Conservation (phyloP, 495 filamentous ascomycete species). For the Gamarada debralockiae region DNA sequence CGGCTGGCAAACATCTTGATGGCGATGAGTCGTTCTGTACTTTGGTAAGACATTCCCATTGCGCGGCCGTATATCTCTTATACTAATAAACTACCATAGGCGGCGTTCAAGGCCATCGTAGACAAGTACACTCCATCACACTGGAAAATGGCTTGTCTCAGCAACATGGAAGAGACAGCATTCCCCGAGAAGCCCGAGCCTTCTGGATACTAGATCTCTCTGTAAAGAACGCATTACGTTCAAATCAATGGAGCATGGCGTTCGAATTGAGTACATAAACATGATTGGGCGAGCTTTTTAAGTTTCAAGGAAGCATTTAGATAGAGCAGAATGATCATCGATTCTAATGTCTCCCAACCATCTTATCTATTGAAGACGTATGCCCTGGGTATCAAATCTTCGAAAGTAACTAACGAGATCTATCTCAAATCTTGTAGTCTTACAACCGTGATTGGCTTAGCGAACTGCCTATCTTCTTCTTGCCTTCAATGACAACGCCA, state of each 20-base stretch:
- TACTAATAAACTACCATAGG: slow-evolving; percentile 35
- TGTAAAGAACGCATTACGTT: too few species aligned
- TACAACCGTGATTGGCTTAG: background rate
- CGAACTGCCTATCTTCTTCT: background rate
- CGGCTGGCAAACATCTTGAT: slow-evolving; percentile 75
- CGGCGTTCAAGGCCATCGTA: slow-evolving; percentile 87
- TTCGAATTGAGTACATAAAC: too few species aligned
- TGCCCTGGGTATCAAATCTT: too few species aligned
- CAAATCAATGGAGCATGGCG: too few species aligned
- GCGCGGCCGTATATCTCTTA: background rate
- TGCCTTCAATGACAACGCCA: slow-evolving; percentile 31
- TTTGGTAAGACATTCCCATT: slow-evolving; percentile 46
- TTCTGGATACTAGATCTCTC: slow-evolving; percentile 44
- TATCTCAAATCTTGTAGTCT: background rate
- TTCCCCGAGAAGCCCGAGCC: slow-evolving; percentile 51
- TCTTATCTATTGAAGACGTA: too few species aligned
- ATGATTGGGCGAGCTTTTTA: too few species aligned
- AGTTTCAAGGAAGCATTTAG: too few species aligned
- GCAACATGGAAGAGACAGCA: slow-evolving; percentile 54
- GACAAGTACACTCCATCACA: slow-evolving; percentile 82
- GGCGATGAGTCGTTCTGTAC: slow-evolving; percentile 93
- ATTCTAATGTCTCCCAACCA: too few species aligned
- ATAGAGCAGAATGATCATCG: too few species aligned
- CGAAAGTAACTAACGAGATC: background rate
- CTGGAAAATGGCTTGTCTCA: slow-evolving; percentile 72